phyloP scores from a whole-genome alignment of 2,329 filamentous ascomycete genomes.

The Scopulariopsis brevicaulis region DNA sequence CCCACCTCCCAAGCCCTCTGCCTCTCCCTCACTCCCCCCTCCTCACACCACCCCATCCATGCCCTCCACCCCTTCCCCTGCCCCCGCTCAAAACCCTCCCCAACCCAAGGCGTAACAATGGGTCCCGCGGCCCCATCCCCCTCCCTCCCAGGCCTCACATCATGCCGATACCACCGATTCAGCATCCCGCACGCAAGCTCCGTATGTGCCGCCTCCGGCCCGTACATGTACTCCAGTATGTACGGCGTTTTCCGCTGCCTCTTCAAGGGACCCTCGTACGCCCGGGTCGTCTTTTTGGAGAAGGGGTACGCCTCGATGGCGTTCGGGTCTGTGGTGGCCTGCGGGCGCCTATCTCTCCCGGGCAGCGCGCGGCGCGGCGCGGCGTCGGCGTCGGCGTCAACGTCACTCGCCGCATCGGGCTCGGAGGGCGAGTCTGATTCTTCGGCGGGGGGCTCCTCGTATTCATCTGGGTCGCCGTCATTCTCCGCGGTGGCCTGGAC shows the following conservation, averaged over 20 bases:
- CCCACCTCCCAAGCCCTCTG: slow-evolving; percentile 12
- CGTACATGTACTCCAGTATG: slow-evolving; percentile 13
- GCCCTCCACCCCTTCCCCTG: slow-evolving; percentile 4
- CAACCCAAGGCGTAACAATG: slow-evolving; percentile 10
- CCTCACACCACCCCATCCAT: slow-evolving; percentile 7
- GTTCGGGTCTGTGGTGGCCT: slow-evolving; percentile 11
- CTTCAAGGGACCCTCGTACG: slow-evolving; percentile 24
- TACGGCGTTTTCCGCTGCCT: slow-evolving; percentile 9
- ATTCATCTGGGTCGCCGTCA: slow-evolving; percentile 17
- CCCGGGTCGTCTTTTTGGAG: slow-evolving; percentile 9
- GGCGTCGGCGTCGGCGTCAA: slow-evolving; percentile 14
- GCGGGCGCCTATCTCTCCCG: slow-evolving; percentile 16
- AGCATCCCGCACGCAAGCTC: slow-evolving; percentile 10
- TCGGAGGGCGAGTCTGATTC: background rate
- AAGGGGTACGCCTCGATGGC: slow-evolving; percentile 18
- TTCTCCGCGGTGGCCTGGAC: slow-evolving; percentile 12
- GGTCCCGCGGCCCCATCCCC: background rate
- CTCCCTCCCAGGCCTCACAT: slow-evolving; percentile 14
- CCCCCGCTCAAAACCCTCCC: slow-evolving; percentile 6
- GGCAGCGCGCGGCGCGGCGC: slow-evolving; percentile 11
- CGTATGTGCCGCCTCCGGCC: slow-evolving; percentile 10
- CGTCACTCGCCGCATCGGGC: slow-evolving; percentile 4
- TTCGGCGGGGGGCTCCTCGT: background rate
- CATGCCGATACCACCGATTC: slow-evolving; percentile 18
- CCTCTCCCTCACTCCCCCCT: slow-evolving; percentile 1